Base-by-base conservation (phyloP, 2,329 filamentous ascomycete species). In the Nigrospora oryzae region DNA sequence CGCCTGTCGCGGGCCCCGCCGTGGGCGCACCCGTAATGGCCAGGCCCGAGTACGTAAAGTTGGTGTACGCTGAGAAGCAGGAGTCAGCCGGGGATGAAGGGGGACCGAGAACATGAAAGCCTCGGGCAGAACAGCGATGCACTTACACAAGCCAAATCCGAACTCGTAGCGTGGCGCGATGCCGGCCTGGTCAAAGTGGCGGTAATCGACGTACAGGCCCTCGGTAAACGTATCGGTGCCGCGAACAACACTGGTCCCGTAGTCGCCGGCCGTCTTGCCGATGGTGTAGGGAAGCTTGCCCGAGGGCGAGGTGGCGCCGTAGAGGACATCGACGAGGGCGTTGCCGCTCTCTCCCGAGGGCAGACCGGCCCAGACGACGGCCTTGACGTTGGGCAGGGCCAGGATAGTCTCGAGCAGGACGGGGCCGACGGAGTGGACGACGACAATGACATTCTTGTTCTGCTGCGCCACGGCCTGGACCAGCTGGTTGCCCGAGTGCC, bases 381-480 rank as follows among this genome's bases (percentile, higher is more conserved):
- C 80, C 5, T 75, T 80, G 19, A 83, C 70, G 56, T 82, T 82
- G 7, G 69, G 65, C 54, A 77, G 69, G 14, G 74, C 61, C 46
- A 74, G 70, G 63, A 71, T 81, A 2, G 75, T 66, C 46, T 76
- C 69, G 34, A 85, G 62, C 10, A 83, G 62, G 31, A 83, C 73
- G 4, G 80, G 69, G 2, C 80, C 79, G n/a, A 79, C 74, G 11
- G 75, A 77, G 64, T 86, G 81, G 46, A 85, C 72, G 48, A 85
- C 71, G 30, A 86, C 75, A 35, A 86, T 70, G 14, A 81, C 84
- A 65, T 86, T 86, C 65, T 81, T 82, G 66, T 75, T 82, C 46
- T 73, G 63, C 4, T 70, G 67, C 1, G 78, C 72, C 8, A 83
- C 78, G 36, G 77, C 77, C 42, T 71, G 63, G 52, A 85, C 78